phyloP scores from a whole-genome alignment of 1,284 basidiomycete species.

The Irpex sp. region DNA sequence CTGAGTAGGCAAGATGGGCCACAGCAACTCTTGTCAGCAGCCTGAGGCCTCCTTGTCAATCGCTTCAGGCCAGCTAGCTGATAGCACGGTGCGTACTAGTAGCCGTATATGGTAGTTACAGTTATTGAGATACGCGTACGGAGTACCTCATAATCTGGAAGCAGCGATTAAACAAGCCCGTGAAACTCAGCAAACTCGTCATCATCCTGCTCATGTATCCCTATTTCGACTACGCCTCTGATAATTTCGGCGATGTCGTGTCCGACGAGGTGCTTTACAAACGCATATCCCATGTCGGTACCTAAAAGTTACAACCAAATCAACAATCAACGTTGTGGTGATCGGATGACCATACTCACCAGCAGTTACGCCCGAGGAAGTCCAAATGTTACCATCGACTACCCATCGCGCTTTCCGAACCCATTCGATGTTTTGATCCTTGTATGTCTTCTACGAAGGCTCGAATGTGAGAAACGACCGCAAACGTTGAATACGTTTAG shows the following conservation, averaged over 20 bases:
- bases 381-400: slow-evolving; percentile 37
- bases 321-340: neutral
- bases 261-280: slow-evolving; percentile 32
- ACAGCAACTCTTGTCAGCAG: no score
- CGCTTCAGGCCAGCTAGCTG: no score
- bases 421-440: slow-evolving; percentile 27
- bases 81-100: no score
- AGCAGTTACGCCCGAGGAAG: slow-evolving; percentile 33
- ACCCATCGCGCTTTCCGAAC: slow-evolving; percentile 36
- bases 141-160: no score
- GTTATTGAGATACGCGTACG: no score
- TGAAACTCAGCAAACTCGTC: slow-evolving; percentile 33
- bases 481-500: neutral
- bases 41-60: no score
- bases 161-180: slow-evolving; percentile 19
- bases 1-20: no score
- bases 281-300: slow-evolving; percentile 27
- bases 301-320: slow-evolving; percentile 6
- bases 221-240: slow-evolving; percentile 28
- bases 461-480: neutral
- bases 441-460: slow-evolving; percentile 12
- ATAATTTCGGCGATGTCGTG: slow-evolving; percentile 21
- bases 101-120: no score
- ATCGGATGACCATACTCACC: slow-evolving; percentile 16
- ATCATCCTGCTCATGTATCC: slow-evolving; percentile 23